These are phyloP conservation scores for Phoma sp. DNA, from an alignment of 2,329 filamentous ascomycete genomes.

Conservation along the genomic window DNA sequence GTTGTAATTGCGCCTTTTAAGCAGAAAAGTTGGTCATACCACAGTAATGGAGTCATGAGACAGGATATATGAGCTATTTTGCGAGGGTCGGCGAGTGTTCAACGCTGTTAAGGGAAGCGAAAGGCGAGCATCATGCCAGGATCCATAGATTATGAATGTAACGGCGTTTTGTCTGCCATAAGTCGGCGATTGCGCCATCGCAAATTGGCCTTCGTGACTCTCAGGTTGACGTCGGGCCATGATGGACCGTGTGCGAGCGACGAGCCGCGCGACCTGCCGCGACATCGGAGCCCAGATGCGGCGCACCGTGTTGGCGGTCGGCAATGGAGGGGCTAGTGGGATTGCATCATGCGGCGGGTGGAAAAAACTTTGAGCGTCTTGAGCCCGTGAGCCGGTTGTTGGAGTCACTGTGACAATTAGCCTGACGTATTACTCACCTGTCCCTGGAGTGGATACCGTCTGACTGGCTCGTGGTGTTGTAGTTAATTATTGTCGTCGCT, in stretches of 20 bases:
- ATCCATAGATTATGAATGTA: slow-evolving; percentile 23
- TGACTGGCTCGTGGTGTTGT: slow-evolving; percentile 26
- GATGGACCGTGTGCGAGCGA: slow-evolving; percentile 6
- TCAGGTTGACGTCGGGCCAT: not conserved
- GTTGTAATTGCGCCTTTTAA: slow-evolving; percentile 32
- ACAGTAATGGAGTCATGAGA: slow-evolving; percentile 24
- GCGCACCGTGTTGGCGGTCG: slow-evolving; percentile 17
- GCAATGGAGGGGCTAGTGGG: slow-evolving; percentile 26
- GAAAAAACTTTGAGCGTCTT: slow-evolving; percentile 37
- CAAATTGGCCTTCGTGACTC: not conserved
- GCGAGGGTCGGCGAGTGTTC: slow-evolving; percentile 14
- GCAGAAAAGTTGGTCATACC: slow-evolving; percentile 25
- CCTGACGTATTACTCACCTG: slow-evolving; percentile 17
- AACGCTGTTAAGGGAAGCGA: slow-evolving; percentile 9
- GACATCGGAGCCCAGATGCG: slow-evolving; percentile 1
- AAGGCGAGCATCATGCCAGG: slow-evolving; percentile 14
- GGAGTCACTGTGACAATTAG: slow-evolving; percentile 18
- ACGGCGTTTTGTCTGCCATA: slow-evolving; percentile 18
- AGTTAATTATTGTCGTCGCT: slow-evolving; percentile 22
- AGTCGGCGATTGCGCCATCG: slow-evolving; percentile 9
- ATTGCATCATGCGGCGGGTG: slow-evolving; percentile 46
- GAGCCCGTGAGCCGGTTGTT: slow-evolving; percentile 12
- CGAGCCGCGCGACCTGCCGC: slow-evolving; percentile 10
- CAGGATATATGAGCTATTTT: slow-evolving; percentile 19
- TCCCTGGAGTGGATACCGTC: slow-evolving; percentile 23